Conservation (phyloP, 495 filamentous ascomycete genomes). For the Trichoderma gamsii region DNA sequence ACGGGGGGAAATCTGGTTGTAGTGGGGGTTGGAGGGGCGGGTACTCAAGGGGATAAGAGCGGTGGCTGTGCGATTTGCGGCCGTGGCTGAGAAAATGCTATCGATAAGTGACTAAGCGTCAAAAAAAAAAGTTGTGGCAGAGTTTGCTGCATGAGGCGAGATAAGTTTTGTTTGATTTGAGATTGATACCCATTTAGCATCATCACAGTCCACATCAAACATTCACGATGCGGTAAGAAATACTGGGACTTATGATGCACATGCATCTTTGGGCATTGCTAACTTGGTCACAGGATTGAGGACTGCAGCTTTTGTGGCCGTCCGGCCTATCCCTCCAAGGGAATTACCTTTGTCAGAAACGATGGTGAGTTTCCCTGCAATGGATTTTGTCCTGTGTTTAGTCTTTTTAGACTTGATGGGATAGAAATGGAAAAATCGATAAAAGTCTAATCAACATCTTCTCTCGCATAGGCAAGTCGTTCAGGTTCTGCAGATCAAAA, state of each 20-base stretch:
- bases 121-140: slow-evolving; percentile 11
- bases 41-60: not conserved
- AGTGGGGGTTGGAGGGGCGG: not conserved
- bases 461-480: slow-evolving; percentile 49
- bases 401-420: too few species aligned
- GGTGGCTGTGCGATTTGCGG: not conserved
- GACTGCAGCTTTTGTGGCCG: slow-evolving; percentile 62
- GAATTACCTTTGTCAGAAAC: slow-evolving; percentile 67
- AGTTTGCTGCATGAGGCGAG: not conserved
- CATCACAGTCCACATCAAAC: not conserved
- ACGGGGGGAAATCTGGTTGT: not conserved
- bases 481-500: slow-evolving; percentile 75
- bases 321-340: slow-evolving; percentile 81
- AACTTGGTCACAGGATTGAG: not conserved
- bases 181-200: not conserved
- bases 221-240: slow-evolving; percentile 4
- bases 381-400: slow-evolving; percentile 28
- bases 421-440: slow-evolving; percentile 15
- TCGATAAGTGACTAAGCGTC: not conserved
- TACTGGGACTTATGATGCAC: not conserved
- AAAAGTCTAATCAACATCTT: not conserved
- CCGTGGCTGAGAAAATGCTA: not conserved
- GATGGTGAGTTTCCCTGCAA: slow-evolving; percentile 52
- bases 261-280: not conserved
- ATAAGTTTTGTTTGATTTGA: not conserved